Evolutionary conservation across 306 rosid genomes (phyloP).

Genomic region (Castanea sativa): DNA sequence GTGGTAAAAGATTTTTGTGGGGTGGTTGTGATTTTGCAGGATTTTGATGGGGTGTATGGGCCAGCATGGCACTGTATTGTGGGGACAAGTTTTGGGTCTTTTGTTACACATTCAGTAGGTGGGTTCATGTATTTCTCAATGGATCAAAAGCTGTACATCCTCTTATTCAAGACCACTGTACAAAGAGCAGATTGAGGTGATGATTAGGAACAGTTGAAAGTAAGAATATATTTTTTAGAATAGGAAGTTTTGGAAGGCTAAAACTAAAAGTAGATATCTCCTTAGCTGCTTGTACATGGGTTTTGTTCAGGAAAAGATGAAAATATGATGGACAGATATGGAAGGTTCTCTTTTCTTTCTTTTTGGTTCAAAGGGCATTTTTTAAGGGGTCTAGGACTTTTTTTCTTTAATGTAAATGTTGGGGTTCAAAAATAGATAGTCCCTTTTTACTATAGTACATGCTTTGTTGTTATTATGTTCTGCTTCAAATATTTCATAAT

Average conservation of each 20-base stretch:
- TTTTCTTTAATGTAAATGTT: neutral
- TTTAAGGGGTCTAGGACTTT: conserved; percentile 1
- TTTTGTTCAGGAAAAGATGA: conserved; percentile 10
- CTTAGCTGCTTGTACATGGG: conserved; percentile 30
- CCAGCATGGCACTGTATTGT: conserved; percentile 99
- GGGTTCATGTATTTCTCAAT: conserved; percentile 90
- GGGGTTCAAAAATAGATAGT: neutral
- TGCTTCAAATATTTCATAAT: neutral
- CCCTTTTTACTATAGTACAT: neutral
- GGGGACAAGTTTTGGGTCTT: conserved; percentile 95
- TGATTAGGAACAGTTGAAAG: conserved; percentile 16
- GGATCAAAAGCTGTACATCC: conserved; percentile 88
- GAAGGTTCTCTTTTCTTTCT: neutral
- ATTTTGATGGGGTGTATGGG: conserved; percentile 92
- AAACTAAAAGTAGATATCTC: conserved; percentile 21
- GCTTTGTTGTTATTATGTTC: neutral
- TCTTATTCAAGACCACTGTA: conserved; percentile 85
- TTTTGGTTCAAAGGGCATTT: neutral
- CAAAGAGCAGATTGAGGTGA: conserved; percentile 70
- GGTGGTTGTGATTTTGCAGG: conserved; percentile 59
- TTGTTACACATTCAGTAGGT: conserved; percentile 91
- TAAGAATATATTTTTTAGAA: conserved; percentile 13
- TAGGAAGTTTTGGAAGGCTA: conserved; percentile 26
- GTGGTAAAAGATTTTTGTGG: conserved; percentile 35
- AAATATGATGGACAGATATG: neutral